phyloP scores from a whole-genome alignment of 768 basidiomycete species.

The Trametes cingulata region DNA sequence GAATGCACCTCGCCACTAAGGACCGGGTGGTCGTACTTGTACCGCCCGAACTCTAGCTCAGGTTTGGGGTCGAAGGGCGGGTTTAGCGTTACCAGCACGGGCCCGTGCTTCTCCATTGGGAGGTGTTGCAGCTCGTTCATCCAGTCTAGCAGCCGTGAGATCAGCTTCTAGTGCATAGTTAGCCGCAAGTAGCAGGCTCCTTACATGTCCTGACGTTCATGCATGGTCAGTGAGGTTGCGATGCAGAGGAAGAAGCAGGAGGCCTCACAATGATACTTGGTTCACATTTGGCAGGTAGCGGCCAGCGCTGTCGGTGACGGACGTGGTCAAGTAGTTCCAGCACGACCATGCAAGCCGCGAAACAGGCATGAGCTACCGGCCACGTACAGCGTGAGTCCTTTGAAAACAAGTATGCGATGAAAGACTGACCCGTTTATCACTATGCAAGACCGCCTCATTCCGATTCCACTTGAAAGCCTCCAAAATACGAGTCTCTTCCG shows the following conservation, averaged over 20 bases:
- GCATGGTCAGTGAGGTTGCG: no score
- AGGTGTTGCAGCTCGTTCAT: conserved; percentile 81
- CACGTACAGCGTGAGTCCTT: not conserved
- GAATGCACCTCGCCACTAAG: conserved; percentile 49
- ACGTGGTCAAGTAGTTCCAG: conserved; percentile 76
- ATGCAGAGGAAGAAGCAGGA: no score
- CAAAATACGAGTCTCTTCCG: conserved; percentile 56
- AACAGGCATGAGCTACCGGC: conserved; percentile 63
- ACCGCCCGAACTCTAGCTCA: conserved; percentile 42
- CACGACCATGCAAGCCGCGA: conserved; percentile 65
- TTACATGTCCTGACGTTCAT: not conserved
- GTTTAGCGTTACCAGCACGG: conserved; percentile 72
- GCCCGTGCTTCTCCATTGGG: conserved; percentile 53
- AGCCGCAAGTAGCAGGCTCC: not conserved
- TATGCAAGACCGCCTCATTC: conserved; percentile 70
- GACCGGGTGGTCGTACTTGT: conserved; percentile 69
- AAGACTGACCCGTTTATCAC: conserved; percentile 54
- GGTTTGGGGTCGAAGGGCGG: conserved; percentile 60
- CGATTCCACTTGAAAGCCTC: conserved; percentile 63
- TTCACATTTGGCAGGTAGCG: conserved; percentile 49
- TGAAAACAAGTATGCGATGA: not conserved
- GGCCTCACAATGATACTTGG: conserved; percentile 66
- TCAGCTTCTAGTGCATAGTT: not conserved
- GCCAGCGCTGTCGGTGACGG: conserved; percentile 39
- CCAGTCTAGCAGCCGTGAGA: conserved; percentile 45